These are phyloP conservation scores for Krasilnikovozyma curviuscula DNA, from an alignment of 768 basidiomycete species.

Conservation along the genomic window DNA sequence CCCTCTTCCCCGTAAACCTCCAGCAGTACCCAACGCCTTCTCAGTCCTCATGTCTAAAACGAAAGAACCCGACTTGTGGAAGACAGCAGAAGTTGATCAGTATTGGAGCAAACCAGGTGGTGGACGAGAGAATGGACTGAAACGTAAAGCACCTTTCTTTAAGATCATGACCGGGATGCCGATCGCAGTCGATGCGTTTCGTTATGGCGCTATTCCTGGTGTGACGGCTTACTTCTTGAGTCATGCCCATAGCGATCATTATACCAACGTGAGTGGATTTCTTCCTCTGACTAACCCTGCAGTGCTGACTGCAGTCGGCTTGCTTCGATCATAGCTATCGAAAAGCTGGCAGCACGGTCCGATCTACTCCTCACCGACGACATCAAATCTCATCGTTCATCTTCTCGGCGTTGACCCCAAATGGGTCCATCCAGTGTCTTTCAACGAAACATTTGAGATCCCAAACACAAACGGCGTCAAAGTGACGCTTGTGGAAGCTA, in stretches of 20 bases:
- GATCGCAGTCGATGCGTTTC: conserved; percentile 91
- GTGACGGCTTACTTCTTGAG: conserved; percentile 48
- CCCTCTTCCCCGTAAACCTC: conserved; percentile 5
- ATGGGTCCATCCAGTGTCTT: conserved; percentile 74
- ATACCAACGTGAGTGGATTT: no score
- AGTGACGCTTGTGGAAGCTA: conserved; percentile 91
- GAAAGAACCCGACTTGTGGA: conserved; percentile 68
- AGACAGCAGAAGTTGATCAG: conserved; percentile 39
- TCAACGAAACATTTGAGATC: conserved; percentile 52
- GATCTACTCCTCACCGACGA: conserved; percentile 83
- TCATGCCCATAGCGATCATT: conserved; percentile 81
- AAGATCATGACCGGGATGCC: conserved; percentile 89
- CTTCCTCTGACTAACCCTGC: no score
- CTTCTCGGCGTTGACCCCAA: conserved; percentile 73
- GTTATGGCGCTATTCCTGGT: conserved; percentile 75
- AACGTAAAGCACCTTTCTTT: conserved; percentile 79
- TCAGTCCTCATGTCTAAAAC: conserved; percentile 74
- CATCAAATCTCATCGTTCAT: conserved; percentile 75
- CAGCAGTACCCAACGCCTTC: conserved; percentile 36
- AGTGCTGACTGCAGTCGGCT: no score
- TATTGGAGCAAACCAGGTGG: conserved; percentile 22
- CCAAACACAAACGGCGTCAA: conserved; percentile 66
- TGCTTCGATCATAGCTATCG: no score
- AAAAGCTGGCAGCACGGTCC: conserved; percentile 75
- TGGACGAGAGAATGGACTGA: conserved; percentile 21